phyloP scores from a whole-genome alignment of 2,329 filamentous ascomycete species.

The Ceratocystis diversiconidia region DNA sequence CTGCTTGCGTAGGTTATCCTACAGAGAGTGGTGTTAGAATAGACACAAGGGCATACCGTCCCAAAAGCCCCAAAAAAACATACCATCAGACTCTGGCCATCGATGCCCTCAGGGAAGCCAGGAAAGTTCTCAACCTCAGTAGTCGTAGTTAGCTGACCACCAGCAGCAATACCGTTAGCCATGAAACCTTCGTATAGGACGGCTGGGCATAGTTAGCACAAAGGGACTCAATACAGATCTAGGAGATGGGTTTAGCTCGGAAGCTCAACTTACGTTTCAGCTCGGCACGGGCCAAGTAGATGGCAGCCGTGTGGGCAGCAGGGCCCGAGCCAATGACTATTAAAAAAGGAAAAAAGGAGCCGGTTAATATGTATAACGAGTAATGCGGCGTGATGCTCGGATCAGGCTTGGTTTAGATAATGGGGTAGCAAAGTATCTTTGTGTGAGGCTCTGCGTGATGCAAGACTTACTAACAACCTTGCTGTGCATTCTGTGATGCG shows the following conservation, averaged over 20 bases:
- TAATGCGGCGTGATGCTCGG: not conserved
- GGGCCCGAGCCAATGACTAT: slow-evolving; percentile 86
- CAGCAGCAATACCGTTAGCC: slow-evolving; percentile 88
- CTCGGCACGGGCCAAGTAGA: slow-evolving; percentile 91
- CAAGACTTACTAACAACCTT: slow-evolving; percentile 68
- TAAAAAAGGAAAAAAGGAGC: slow-evolving; percentile 1
- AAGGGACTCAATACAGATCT: not conserved
- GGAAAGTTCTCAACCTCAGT: slow-evolving; percentile 98
- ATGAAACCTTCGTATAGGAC: slow-evolving; percentile 97
- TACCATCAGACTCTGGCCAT: slow-evolving; percentile 76
- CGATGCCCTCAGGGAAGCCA: slow-evolving; percentile 80
- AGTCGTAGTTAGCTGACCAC: slow-evolving; percentile 93
- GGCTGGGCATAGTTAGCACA: slow-evolving; percentile 32
- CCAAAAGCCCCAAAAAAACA: slow-evolving; percentile 21
- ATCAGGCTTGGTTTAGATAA: not conserved
- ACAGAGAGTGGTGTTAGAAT: not conserved
- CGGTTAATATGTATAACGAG: not conserved
- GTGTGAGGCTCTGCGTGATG: not conserved
- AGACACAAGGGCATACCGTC: slow-evolving; percentile 9
- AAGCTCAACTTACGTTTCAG: slow-evolving; percentile 51
- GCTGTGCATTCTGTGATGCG: slow-evolving; percentile 55
- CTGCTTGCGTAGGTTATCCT: slow-evolving; percentile 84
- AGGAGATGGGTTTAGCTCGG: not conserved
- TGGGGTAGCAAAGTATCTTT: too few relatives aligned
- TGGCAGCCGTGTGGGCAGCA: slow-evolving; percentile 89